Conservation (phyloP, 257 asterid genomes). For the Cordia subcordata region DNA sequence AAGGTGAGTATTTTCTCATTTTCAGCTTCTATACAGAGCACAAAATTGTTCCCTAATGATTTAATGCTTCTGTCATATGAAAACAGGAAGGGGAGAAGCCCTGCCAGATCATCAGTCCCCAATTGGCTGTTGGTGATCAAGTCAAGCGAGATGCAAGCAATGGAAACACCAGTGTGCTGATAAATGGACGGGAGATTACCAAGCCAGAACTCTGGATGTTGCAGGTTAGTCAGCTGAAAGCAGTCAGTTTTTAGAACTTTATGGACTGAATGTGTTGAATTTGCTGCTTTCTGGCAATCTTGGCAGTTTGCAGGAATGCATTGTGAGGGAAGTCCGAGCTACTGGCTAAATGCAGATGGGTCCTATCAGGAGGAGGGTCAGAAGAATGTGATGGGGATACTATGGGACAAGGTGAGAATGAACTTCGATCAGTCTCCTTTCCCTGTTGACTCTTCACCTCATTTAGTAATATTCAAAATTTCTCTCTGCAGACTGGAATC, state of each 20-base stretch:
- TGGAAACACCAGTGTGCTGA: constrained; percentile 58
- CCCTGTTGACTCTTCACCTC: neutral
- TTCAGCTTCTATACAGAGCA: neutral
- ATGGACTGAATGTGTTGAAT: constrained; percentile 10
- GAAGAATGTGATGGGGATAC: constrained; percentile 64
- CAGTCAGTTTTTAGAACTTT: constrained; percentile 4
- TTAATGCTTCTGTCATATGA: constrained; percentile 8
- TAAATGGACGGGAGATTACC: constrained; percentile 78
- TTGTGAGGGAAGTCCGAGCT: constrained; percentile 63
- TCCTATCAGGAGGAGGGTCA: constrained; percentile 62
- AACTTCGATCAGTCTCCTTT: constrained; percentile 6
- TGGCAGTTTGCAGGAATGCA: constrained; percentile 57
- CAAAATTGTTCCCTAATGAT: neutral
- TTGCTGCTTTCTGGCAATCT: constrained; percentile 12
- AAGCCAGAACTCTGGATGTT: constrained; percentile 54
- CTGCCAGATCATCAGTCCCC: constrained; percentile 64
- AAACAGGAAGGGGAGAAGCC: constrained; percentile 84
- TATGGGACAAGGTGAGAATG: constrained; percentile 68
- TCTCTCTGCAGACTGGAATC: constrained; percentile 46
- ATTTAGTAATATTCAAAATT: neutral
- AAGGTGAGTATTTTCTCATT: constrained; percentile 44
- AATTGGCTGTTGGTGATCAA: constrained; percentile 44
- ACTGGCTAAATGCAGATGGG: constrained; percentile 77
- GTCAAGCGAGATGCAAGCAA: constrained; percentile 62
- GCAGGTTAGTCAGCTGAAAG: constrained; percentile 36